A percentile compares a stretch with the other conserved stretches of the same genome.
Conservation (phyloP, 169 alveolate genomes). For the Plasmodium knowlesi region DNA sequence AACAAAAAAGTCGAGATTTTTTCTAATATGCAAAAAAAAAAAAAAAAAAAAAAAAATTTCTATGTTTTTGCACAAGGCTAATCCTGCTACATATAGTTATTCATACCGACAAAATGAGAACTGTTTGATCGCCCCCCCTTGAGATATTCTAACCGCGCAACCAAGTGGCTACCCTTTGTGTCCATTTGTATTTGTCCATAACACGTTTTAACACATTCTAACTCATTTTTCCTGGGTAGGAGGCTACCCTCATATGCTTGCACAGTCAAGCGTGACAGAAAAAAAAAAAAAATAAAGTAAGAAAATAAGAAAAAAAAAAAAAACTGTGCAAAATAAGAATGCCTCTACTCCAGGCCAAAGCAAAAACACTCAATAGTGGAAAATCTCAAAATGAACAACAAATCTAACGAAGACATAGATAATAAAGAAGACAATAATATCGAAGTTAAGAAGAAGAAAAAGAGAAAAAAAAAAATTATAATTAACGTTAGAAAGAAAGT, state of each 20-base stretch:
- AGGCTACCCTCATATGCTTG: not conserved
- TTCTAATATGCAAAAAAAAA: not conserved
- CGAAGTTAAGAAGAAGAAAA: conserved; percentile 21
- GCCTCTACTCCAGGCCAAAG: not conserved
- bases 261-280: not conserved
- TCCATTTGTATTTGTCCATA: not conserved
- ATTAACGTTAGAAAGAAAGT: conserved; percentile 37
- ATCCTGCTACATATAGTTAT: not conserved
- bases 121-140: not conserved
- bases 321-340: not conserved
- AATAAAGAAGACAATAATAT: not conserved
- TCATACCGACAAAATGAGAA: not conserved
- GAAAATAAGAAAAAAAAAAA: no score
- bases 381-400: conserved; percentile 4
- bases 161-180: not conserved
- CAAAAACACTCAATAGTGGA: not conserved
- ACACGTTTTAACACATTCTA: not conserved
- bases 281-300: no score
- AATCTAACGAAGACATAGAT: conserved; percentile 17
- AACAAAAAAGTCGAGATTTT: not conserved
- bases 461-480: conserved; percentile 56
- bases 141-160: not conserved
- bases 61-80: not conserved
- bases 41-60: not conserved
- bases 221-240: not conserved